Evolutionary conservation across 805 yeast species (phyloP).

Genomic region (Pichia nakasei): DNA sequence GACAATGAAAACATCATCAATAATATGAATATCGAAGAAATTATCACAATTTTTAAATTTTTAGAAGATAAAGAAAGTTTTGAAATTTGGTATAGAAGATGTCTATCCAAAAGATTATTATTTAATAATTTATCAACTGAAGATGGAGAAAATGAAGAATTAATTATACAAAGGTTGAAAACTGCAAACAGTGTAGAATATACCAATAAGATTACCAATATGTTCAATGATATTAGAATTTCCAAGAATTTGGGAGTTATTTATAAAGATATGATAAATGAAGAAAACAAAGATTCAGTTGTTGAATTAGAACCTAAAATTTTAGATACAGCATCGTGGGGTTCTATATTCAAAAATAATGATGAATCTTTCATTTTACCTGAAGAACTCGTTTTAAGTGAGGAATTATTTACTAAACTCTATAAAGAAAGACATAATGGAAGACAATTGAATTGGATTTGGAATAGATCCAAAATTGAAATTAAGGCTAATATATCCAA

Average conservation of each 20-base stretch:
- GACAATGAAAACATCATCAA: conserved; percentile 12
- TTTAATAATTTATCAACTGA: conserved; percentile 66
- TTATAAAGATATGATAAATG: conserved; percentile 20
- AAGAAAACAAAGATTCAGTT: conserved; percentile 9
- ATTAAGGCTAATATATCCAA: conserved; percentile 76
- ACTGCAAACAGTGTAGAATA: conserved; percentile 88
- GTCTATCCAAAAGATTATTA: conserved; percentile 82
- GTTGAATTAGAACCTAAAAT: conserved; percentile 27
- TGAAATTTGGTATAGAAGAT: conserved; percentile 84
- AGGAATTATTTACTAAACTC: conserved; percentile 56
- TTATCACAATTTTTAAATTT: conserved; percentile 80
- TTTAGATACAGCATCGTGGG: conserved; percentile 27
- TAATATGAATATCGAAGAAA: conserved; percentile 74
- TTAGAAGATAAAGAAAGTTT: conserved; percentile 92
- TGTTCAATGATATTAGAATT: conserved; percentile 90
- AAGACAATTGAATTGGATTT: conserved; percentile 87
- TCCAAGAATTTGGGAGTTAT: conserved; percentile 62
- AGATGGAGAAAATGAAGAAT: conserved; percentile 77
- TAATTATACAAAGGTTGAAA: conserved; percentile 76
- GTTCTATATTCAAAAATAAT: conserved; percentile 21
- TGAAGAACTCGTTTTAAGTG: conserved; percentile 50
- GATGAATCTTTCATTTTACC: conserved; percentile 55
- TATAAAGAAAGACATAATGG: conserved; percentile 76
- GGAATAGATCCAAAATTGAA: conserved; percentile 92
- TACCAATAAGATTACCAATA: conserved; percentile 86